Evolutionary conservation across 805 yeast species (phyloP), one percentile per base, ranked within the genome.

Genomic region (Maudiozyma saulgeensis): DNA sequence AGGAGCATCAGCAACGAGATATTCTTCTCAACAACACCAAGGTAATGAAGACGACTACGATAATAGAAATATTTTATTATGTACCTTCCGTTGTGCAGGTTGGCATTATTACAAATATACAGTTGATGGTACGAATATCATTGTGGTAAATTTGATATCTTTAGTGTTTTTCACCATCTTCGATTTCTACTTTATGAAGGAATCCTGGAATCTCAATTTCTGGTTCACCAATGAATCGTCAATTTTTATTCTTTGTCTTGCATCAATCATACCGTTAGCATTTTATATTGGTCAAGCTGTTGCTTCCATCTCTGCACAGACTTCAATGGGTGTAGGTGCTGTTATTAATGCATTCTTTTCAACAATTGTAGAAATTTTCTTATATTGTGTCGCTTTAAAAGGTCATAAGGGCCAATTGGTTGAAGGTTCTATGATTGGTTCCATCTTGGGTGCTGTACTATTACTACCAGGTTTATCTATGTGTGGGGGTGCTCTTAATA

Each of bases 261-360:
- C 85, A 45, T 86, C 96, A 1, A 87, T 93, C 51, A 78, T 93
- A 37, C 99, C 99, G 6, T 72, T 93, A 56, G 98, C 99, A 0
- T 91, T 93, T 63, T 93, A 89, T 68, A 90, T 93, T 58, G 99
- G 99, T 3, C 98, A 91, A 67, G 98, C 98, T 6, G 99, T 93
- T n/a, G 99, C 99, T 0, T 90, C 98, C 2, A 93, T 93, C 51
- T 86, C 96, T 6, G 98, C 99, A 0, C 99, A 93, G 69, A 87
- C 97, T 0, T 90, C 97, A 0, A 93, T 93, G 99, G 97, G 98
- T 28, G 81, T 93, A 51, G 98, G 98, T 71, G 99, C 99, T 1
- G 96, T 90, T 0, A 89, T 93, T 58, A 93, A 93, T 66, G 99
- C 99, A 0, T 91, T 93, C 61, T 93, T 93, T 74, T 90, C 98